These are phyloP conservation scores for Melampsora allii-populina DNA, from an alignment of 1,284 basidiomycete genomes.

Conservation along the genomic window DNA sequence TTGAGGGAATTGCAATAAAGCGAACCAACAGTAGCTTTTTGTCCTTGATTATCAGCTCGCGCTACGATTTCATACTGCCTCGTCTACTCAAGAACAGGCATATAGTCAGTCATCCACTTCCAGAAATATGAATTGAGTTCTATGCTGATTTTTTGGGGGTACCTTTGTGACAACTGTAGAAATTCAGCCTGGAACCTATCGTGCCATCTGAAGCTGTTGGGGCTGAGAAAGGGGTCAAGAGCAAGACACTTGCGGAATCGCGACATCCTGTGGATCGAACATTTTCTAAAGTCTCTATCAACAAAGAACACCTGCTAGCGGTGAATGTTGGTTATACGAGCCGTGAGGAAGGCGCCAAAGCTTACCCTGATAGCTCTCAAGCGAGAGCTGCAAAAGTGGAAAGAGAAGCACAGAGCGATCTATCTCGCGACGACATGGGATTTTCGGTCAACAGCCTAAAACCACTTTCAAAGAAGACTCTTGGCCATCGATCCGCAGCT, in stretches of 20 bases:
- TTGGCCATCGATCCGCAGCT: neutral
- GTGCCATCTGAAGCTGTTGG: neutral
- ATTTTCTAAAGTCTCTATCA: neutral
- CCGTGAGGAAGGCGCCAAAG: neutral
- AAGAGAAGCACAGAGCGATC: neutral
- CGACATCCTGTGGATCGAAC: neutral
- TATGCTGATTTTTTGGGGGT: neutral
- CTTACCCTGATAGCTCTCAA: neutral
- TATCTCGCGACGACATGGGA: neutral
- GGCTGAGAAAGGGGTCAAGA: neutral
- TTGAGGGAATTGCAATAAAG: conserved; percentile 4
- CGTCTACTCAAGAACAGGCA: conserved; percentile 16
- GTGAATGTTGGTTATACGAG: neutral
- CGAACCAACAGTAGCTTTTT: neutral
- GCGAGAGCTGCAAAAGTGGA: neutral
- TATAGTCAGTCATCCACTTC: conserved; percentile 2
- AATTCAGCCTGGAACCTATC: neutral
- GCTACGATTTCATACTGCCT: neutral
- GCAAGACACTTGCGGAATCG: neutral
- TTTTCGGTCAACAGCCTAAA: neutral
- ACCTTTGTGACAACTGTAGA: neutral
- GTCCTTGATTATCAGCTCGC: conserved; percentile 1
- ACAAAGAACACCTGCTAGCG: neutral
- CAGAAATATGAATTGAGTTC: neutral
- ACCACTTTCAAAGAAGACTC: neutral